These are phyloP conservation scores for Triglochin maritima DNA, from an alignment of 106 monocot species.

Conservation along the genomic window DNA sequence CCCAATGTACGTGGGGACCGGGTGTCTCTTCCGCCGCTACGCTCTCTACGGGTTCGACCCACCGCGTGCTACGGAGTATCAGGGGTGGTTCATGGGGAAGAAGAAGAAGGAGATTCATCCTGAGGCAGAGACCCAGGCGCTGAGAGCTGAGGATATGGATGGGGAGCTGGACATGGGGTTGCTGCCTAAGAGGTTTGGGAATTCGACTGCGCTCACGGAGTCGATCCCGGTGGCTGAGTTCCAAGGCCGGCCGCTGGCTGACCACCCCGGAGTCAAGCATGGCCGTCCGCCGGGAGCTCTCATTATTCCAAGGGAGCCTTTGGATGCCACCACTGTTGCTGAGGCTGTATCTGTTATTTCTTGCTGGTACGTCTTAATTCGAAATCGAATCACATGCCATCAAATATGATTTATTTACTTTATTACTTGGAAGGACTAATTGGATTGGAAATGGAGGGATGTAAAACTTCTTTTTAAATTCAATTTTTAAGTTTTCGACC, in stretches of 20 bases:
- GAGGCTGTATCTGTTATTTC: conserved; percentile 34
- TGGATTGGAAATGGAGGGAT: not conserved
- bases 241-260: conserved; percentile 25
- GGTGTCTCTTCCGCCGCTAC: conserved; percentile 24
- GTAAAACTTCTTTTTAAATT: too few species aligned
- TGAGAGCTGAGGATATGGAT: conserved; percentile 14
- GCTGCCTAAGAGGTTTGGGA: conserved; percentile 20
- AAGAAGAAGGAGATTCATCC: conserved; percentile 3
- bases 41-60: conserved; percentile 33
- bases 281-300: conserved; percentile 24
- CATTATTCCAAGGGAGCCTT: conserved; percentile 14
- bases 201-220: conserved; percentile 16
- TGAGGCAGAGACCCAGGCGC: conserved; percentile 14
- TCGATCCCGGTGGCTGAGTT: conserved; percentile 27
- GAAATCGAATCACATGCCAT: too few species aligned
- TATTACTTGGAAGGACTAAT: not conserved
- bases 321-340: conserved; percentile 14
- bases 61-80: conserved; percentile 9
- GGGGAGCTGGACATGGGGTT: conserved; percentile 4
- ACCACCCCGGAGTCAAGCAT: conserved; percentile 21
- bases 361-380: conserved; percentile 14
- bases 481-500: too few species aligned
- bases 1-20: conserved; percentile 30
- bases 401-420: not conserved
- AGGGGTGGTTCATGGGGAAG: conserved; percentile 4